A percentile compares a stretch with the other conserved stretches of the same genome.
phyloP scores from a whole-genome alignment of 768 basidiomycete genomes.

The Psilocybe cubensis region DNA sequence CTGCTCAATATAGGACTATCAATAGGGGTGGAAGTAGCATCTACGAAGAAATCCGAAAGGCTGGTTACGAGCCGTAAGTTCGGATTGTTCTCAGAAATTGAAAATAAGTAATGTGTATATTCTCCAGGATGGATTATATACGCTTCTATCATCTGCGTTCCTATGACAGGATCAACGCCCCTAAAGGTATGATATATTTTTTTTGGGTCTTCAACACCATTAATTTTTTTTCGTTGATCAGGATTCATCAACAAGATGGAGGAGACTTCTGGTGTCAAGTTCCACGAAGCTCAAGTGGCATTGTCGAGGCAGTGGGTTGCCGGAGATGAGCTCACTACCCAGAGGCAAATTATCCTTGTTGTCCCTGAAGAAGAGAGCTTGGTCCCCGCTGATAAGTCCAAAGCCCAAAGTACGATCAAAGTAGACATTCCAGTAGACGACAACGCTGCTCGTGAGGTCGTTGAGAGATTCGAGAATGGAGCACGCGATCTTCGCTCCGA shows the following conservation, averaged over 20 bases:
- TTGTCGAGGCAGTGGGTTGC: slow-evolving; percentile 79
- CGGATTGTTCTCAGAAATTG: neutral
- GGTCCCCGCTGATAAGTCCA: slow-evolving; percentile 54
- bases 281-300: slow-evolving; percentile 87
- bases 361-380: slow-evolving; percentile 57
- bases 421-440: slow-evolving; percentile 69
- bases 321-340: slow-evolving; percentile 39
- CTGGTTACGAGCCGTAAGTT: slow-evolving; percentile 78
- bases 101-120: neutral
- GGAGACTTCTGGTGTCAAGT: slow-evolving; percentile 72
- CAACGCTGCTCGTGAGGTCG: slow-evolving; percentile 68
- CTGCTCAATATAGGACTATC: slow-evolving; percentile 85
- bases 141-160: slow-evolving; percentile 91
- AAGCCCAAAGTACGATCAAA: slow-evolving; percentile 51
- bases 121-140: slow-evolving; percentile 74
- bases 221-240: slow-evolving; percentile 9
- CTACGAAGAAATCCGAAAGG: slow-evolving; percentile 79
- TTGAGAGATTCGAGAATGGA: slow-evolving; percentile 73
- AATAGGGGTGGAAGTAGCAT: slow-evolving; percentile 89
- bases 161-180: slow-evolving; percentile 90
- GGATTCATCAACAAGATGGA: slow-evolving; percentile 73
- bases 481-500: slow-evolving; percentile 60
- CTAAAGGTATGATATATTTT: slow-evolving; percentile 47
- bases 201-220: neutral
- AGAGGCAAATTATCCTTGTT: slow-evolving; percentile 61